Conservation (phyloP, 1,284 basidiomycete genomes). For the Uromyces viciae-fabae region DNA sequence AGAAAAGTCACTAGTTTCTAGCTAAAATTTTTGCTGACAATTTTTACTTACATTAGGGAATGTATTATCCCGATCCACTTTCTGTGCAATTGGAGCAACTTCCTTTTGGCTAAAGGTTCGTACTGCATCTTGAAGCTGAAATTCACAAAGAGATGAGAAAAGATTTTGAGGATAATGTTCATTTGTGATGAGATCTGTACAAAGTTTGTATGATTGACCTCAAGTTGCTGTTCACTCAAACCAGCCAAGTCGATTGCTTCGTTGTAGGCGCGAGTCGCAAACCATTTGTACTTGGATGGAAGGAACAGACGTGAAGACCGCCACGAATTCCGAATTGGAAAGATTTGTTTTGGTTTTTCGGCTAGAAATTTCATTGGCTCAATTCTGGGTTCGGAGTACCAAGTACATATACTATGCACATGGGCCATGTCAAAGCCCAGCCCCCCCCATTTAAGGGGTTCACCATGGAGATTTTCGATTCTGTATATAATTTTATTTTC, state of each 20-base stretch:
- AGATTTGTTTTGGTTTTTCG: too few species aligned
- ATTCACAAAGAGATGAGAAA: background rate
- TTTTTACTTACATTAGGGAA: slow-evolving; percentile 36
- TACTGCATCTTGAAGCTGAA: slow-evolving; percentile 31
- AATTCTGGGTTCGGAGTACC: too few species aligned
- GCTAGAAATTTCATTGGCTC: too few species aligned
- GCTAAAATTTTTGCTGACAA: background rate
- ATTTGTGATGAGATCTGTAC: background rate
- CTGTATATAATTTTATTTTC: too few species aligned
- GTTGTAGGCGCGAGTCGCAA: slow-evolving; percentile 34
- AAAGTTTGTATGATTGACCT: slow-evolving; percentile 11
- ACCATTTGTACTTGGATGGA: too few species aligned
- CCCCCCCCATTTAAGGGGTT: too few species aligned
- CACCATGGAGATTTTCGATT: too few species aligned
- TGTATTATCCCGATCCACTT: slow-evolving; percentile 30
- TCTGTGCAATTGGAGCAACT: slow-evolving; percentile 34
- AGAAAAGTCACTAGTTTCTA: background rate
- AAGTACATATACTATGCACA: too few species aligned
- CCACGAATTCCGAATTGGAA: too few species aligned
- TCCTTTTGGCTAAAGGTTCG: slow-evolving; percentile 11
- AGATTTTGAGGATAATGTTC: background rate
- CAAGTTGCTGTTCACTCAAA: slow-evolving; percentile 39
- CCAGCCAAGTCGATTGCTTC: slow-evolving; percentile 35
- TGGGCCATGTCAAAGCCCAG: too few species aligned
- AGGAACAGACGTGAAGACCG: too few species aligned